These are phyloP conservation scores for Acer campestre DNA, from an alignment of 345 rosid species.

Conservation along the genomic window DNA sequence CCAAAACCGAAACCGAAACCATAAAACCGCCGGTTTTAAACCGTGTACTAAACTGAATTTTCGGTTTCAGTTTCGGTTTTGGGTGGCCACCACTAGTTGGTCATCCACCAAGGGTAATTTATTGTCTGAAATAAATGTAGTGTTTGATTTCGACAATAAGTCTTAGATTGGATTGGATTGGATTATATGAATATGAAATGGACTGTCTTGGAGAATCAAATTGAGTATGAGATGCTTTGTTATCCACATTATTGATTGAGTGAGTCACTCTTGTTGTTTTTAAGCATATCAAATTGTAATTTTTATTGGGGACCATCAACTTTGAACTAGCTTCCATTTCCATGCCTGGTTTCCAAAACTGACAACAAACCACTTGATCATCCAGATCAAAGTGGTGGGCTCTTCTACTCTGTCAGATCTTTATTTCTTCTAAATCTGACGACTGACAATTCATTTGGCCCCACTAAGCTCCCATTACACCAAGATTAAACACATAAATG, in stretches of 20 bases:
- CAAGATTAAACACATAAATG: background rate
- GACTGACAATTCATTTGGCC: constrained; percentile 12
- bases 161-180: too few species aligned
- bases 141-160: too few species aligned
- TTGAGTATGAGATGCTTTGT: constrained; percentile 2
- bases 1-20: too few species aligned
- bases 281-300: constrained; percentile 1
- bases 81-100: too few species aligned
- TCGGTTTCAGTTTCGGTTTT: too few species aligned
- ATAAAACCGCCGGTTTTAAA: too few species aligned
- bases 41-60: too few species aligned
- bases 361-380: constrained; percentile 37
- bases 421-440: constrained; percentile 16
- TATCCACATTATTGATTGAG: constrained; percentile 8
- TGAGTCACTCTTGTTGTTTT: background rate
- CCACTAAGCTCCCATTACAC: background rate
- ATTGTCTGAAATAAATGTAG: too few species aligned
- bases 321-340: constrained; percentile 33
- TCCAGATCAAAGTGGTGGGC: constrained; percentile 21
- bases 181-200: too few species aligned
- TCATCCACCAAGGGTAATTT: too few species aligned
- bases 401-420: constrained; percentile 12
- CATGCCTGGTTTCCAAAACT: constrained; percentile 41
- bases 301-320: constrained; percentile 15
- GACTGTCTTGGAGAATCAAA: background rate